Base-by-base conservation (phyloP, 441 rosid species). In the Viola pubescens region DNA sequence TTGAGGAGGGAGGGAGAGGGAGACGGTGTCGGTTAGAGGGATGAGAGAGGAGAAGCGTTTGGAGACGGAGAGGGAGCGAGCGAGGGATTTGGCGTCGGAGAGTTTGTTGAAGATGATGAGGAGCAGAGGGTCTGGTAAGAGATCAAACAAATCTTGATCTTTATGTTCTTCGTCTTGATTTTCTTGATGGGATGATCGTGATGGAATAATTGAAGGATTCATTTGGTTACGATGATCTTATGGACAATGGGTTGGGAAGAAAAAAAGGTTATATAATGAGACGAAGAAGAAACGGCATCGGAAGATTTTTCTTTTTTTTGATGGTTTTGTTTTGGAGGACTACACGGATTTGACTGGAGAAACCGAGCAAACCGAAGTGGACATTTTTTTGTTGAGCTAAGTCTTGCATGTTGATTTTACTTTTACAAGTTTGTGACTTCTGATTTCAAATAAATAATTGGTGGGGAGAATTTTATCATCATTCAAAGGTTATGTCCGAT, bases 81-180 rank as follows among this genome's bases (percentile, higher is more conserved):
- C 38, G 26, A 77, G 76, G 42, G 78, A 63, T 49, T 59, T 64
- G 52, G 68, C 70, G 43, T 80, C 78, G 1, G 41, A 57, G 37
- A 80, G 3, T 37, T 67, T 75, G 73, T 63, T 67, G 70, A 80
- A 77, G 65, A 77, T 75, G 59, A 58, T 55, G 3, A 73, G 78
- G 16, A 80, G 61, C 45, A 80, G 52, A 5, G 60, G 61, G 64
- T 77, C 80, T 34, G 85, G 77, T 4, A 77, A 60, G 40, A 56
- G 53, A 69, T 80, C 82, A 47, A 77, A 75, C 48, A 47, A 42
- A 13, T 71, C 71, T 41, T 46, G 50, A 3, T 7, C 11, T 10
- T 43, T 1, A 26, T 26, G 34, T 1, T 26, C 34, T 19, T 19
- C 26, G 1, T 19, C 26, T 26, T 26, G 34, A 26, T 26, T 26